Evolutionary conservation across 352 stramenopile genomes (phyloP), one percentile per base, ranked within the genome.

Genomic region (Globisporangium middletonii): DNA sequence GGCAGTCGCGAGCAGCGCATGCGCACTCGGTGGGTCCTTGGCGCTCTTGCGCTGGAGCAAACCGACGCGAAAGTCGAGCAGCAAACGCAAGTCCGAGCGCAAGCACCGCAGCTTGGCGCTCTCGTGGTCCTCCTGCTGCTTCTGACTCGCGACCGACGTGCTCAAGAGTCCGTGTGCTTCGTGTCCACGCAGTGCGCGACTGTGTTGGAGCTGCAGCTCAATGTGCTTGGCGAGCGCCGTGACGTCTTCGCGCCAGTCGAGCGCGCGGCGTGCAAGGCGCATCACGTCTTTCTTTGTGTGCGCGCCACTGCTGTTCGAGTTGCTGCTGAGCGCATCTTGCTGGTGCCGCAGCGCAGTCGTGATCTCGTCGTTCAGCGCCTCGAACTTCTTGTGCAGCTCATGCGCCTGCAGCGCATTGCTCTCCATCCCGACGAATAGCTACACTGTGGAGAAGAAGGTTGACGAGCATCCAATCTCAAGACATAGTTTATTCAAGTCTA

Each of bases 211-310:
- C 57, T 94, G 83, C 4, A 81, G 33, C 8, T 88, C 78, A 37
- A 92, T 92, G 53, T 90, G 75, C 56, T 86, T 89, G 12, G 79
- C 70, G 27, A 94, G 57, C 38, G 74, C 77, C 23, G 72, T 77
- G 46, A 89, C 80, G 47, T 92, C 79, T 9, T 84, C 79, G 1
- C 77, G 80, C 83, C 83, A 94, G 48, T 87, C 75, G 44, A 73
- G 73, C 3, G 78, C 75, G 30, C 73, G 76, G 55, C 77, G 76
- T 9, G 70, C 71, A 7, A 92, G 63, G 1, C 67, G 65, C 44
- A 89, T 16, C 35, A 75, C 72, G 50, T 86, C 73, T 52, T 71
- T 72, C 33, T 75, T 73, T 37, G 68, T 70, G 19, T 58, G 35
- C 7, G 47, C 27, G 7, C 65, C 18, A 30, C 61, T 67, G 23